Percentiles rank a stretch among this genome's conserved stretches.
These are phyloP conservation scores for Chenopodium berlandieri DNA, from an alignment of 148 eudicot genomes.

Conservation along the genomic window DNA sequence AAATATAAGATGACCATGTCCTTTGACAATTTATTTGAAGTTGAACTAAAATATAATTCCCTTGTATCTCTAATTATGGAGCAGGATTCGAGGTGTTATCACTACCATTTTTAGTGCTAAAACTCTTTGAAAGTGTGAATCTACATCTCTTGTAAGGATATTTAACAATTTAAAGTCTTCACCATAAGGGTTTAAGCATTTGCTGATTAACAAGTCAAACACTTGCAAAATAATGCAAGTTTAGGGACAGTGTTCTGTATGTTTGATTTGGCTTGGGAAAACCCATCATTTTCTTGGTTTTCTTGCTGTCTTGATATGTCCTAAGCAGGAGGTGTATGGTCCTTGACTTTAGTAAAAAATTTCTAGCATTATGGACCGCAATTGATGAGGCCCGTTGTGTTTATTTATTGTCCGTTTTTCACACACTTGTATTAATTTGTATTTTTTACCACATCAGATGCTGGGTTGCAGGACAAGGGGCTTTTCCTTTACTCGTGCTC, in stretches of 20 bases:
- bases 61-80: no score
- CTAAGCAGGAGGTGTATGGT: neutral
- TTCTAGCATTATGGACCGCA: neutral
- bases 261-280: neutral
- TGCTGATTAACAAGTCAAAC: neutral
- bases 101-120: no score
- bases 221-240: neutral
- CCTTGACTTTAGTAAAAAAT: neutral
- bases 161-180: neutral
- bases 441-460: constrained; percentile 50
- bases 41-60: no score
- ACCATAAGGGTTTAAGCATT: neutral
- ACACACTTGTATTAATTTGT: neutral
- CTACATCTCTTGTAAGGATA: no score
- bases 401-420: neutral
- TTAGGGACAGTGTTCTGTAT: neutral
- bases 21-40: neutral
- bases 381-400: neutral
- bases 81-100: no score
- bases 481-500: constrained; percentile 96
- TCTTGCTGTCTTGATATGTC: neutral
- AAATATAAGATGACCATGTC: neutral
- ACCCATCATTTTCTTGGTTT: neutral
- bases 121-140: neutral
- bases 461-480: constrained; percentile 80